phyloP scores from a whole-genome alignment of 305 asterid genomes.

The Coffea humblotiana region DNA sequence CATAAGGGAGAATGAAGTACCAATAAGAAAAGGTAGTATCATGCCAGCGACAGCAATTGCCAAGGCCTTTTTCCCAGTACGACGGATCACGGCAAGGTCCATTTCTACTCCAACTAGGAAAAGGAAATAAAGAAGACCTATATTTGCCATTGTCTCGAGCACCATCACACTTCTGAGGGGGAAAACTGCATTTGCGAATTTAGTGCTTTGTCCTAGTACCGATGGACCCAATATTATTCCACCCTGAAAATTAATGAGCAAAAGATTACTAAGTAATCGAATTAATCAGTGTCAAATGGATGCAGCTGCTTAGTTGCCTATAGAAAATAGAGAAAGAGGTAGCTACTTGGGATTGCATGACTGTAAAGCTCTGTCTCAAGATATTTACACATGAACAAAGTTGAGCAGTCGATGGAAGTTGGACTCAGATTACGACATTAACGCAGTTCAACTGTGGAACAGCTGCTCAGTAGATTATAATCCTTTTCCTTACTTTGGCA shows the following conservation, averaged over 20 bases:
- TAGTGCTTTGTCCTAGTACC: constrained; percentile 51
- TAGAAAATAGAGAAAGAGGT: not conserved
- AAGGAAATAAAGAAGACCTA: constrained; percentile 82
- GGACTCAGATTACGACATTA: not conserved
- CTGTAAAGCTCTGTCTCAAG: not conserved
- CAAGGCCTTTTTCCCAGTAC: constrained; percentile 61
- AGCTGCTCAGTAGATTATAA: not conserved
- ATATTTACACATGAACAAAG: not conserved
- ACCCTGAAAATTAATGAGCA: constrained; percentile 45
- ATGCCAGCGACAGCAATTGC: constrained; percentile 65
- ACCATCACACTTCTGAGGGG: constrained; percentile 91
- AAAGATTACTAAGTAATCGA: not conserved
- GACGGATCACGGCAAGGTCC: constrained; percentile 70
- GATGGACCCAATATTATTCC: constrained; percentile 90
- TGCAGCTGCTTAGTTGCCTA: not conserved
- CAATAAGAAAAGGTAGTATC: constrained; percentile 70
- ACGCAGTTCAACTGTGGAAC: too few species aligned
- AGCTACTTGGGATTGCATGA: not conserved
- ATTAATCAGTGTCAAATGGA: not conserved
- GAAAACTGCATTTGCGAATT: constrained; percentile 52
- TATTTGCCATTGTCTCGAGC: constrained; percentile 89
- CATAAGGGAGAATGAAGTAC: constrained; percentile 59
- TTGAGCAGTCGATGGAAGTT: not conserved
- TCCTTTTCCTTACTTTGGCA: not conserved
- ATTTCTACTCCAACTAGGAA: constrained; percentile 86